Conservation (phyloP, 805 yeast species). For the Candida taoyuanica region DNA sequence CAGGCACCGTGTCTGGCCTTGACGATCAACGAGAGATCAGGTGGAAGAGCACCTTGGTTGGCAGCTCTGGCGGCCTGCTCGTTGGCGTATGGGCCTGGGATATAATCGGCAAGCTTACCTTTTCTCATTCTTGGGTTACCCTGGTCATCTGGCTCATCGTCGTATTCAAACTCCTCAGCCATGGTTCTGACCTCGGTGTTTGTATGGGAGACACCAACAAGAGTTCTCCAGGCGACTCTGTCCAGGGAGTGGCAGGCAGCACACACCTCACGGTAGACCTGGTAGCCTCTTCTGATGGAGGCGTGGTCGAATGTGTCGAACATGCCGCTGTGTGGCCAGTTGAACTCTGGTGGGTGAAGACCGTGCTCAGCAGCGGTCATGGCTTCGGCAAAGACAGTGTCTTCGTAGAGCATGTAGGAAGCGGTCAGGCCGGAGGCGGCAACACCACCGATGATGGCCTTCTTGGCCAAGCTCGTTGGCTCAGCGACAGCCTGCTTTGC, state of each 20-base stretch:
- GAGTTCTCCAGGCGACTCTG: slow-evolving; percentile 96
- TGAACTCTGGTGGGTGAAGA: slow-evolving; percentile 87
- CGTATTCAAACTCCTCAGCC: slow-evolving; percentile 96
- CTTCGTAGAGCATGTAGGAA: slow-evolving; percentile 77
- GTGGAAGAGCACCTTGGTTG: slow-evolving; percentile 98
- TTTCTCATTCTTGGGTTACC: slow-evolving; percentile 98
- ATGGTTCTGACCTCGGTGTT: slow-evolving; percentile 84
- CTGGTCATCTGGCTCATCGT: slow-evolving; percentile 97
- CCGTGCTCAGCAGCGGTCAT: slow-evolving; percentile 99
- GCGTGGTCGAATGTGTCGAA: slow-evolving; percentile 89
- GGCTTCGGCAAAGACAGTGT: slow-evolving; percentile 83
- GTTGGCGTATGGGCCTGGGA: slow-evolving; percentile 94
- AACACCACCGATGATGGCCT: slow-evolving; percentile 54
- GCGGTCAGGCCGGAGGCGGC: slow-evolving; percentile 77
- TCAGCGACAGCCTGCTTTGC: slow-evolving; percentile 34
- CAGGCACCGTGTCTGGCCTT: slow-evolving; percentile 99
- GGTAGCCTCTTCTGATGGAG: slow-evolving; percentile 97
- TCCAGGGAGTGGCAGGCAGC: slow-evolving; percentile 98
- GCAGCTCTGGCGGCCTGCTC: slow-evolving; percentile 99
- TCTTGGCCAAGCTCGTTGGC: slow-evolving; percentile 36
- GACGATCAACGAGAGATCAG: slow-evolving; percentile 93
- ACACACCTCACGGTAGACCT: slow-evolving; percentile 97
- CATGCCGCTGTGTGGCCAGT: slow-evolving; percentile 94
- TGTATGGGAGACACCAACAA: slow-evolving; percentile 95
- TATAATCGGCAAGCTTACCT: slow-evolving; percentile 93